A percentile compares a stretch with the other conserved stretches of the same genome.
Conservation (phyloP, 1,139 yeast genomes). For the Blastobotrys persicus region DNA sequence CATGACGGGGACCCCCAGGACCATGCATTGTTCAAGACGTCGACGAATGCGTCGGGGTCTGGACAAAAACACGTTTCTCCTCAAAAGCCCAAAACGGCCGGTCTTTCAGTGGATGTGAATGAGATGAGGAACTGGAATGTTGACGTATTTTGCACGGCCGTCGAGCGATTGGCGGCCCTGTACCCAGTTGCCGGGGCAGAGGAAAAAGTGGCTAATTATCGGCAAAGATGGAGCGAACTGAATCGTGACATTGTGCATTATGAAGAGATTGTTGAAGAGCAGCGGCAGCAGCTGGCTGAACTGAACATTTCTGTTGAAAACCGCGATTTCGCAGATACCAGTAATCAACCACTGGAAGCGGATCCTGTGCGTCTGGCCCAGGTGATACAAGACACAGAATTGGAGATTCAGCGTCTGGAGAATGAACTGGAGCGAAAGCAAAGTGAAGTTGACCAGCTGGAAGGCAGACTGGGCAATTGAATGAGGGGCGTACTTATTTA, state of each 20-base stretch:
- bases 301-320: constrained; percentile 21
- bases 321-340: constrained; percentile 18
- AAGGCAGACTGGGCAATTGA: constrained; percentile 10
- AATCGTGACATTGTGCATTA: constrained; percentile 30
- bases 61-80: constrained; percentile 14
- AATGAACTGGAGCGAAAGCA: constrained; percentile 24
- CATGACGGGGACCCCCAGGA: constrained; percentile 61
- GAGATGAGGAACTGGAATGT: constrained; percentile 33
- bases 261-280: constrained; percentile 38
- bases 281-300: constrained; percentile 26
- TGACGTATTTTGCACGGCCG: constrained; percentile 36
- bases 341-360: constrained; percentile 17
- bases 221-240: constrained; percentile 27
- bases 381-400: constrained; percentile 33
- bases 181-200: constrained; percentile 36
- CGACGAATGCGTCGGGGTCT: constrained; percentile 1
- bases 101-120: constrained; percentile 8
- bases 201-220: constrained; percentile 27
- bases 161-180: constrained; percentile 30
- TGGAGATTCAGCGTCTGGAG: constrained; percentile 32
- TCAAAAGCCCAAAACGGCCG: constrained; percentile 14
- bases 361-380: constrained; percentile 19
- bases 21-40: constrained; percentile 44
- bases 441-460: constrained; percentile 13
- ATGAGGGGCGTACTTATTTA: too few relatives aligned